These are phyloP conservation scores for Aspergillus caelatus DNA, from an alignment of 2,329 filamentous ascomycete genomes.

Conservation along the genomic window DNA sequence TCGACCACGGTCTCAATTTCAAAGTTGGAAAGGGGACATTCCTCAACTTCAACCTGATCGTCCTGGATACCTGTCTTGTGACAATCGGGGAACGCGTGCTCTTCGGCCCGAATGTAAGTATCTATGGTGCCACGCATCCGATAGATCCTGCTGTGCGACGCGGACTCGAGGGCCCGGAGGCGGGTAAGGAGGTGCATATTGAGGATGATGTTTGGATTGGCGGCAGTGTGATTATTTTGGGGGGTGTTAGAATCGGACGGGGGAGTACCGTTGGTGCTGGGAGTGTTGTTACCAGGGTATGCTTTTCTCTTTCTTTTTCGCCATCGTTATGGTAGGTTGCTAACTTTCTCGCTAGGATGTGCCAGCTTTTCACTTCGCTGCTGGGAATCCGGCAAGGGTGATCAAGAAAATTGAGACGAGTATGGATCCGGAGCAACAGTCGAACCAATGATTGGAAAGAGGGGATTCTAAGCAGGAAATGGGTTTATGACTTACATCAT, in stretches of 20 bases:
- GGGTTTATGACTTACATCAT: not conserved
- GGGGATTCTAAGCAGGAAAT: no score
- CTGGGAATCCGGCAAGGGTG: slow-evolving; percentile 29
- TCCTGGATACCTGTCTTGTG: slow-evolving; percentile 57
- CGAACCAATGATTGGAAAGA: not conserved
- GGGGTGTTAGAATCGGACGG: slow-evolving; percentile 45
- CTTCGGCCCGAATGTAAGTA: slow-evolving; percentile 56
- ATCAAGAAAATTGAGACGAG: slow-evolving; percentile 28
- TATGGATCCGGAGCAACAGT: slow-evolving; percentile 24
- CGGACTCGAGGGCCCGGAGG: slow-evolving; percentile 50
- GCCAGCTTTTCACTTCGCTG: slow-evolving; percentile 31
- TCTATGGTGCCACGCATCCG: slow-evolving; percentile 58
- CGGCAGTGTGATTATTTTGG: slow-evolving; percentile 48
- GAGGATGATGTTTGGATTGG: slow-evolving; percentile 55
- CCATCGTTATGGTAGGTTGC: not conserved
- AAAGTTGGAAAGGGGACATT: slow-evolving; percentile 53
- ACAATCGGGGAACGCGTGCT: slow-evolving; percentile 56
- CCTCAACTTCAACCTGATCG: slow-evolving; percentile 59
- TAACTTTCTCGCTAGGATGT: slow-evolving; percentile 19
- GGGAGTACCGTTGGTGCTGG: slow-evolving; percentile 47
- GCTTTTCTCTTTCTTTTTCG: not conserved
- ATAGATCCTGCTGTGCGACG: slow-evolving; percentile 51
- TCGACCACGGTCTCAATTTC: slow-evolving; percentile 70
- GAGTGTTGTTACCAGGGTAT: slow-evolving; percentile 43
- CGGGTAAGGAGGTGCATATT: slow-evolving; percentile 52